Conservation (phyloP, 768 basidiomycete species). For the Serendipita sp. region DNA sequence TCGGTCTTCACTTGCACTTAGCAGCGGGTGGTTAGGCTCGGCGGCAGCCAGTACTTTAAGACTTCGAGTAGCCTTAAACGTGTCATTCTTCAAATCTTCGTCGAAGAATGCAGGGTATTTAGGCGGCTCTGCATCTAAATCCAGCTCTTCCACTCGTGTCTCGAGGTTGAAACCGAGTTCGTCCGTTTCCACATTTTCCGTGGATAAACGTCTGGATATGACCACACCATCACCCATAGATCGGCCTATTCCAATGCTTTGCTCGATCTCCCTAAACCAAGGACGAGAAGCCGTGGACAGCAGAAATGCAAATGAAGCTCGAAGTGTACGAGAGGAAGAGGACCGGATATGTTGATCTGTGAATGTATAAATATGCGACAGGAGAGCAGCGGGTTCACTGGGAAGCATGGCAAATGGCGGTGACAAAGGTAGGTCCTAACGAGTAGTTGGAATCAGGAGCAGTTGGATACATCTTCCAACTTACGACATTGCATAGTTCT, state of each 20-base stretch:
- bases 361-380: slow-evolving; percentile 44
- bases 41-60: slow-evolving; percentile 47
- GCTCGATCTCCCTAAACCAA: slow-evolving; percentile 42
- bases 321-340: slow-evolving; percentile 31
- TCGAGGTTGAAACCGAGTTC: slow-evolving; percentile 17
- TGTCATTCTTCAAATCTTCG: slow-evolving; percentile 27
- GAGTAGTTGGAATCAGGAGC: not conserved
- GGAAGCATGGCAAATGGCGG: slow-evolving; percentile 26
- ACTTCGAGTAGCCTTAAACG: slow-evolving; percentile 54
- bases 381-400: slow-evolving; percentile 29
- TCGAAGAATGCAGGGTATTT: slow-evolving; percentile 51
- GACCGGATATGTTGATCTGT: slow-evolving; percentile 37
- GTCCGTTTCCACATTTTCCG: not conserved
- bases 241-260: slow-evolving; percentile 37
- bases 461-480: not conserved
- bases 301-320: slow-evolving; percentile 48
- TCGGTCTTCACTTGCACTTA: slow-evolving; percentile 17
- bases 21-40: slow-evolving; percentile 42
- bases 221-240: slow-evolving; percentile 3
- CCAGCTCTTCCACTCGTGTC: slow-evolving; percentile 19
- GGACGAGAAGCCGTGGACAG: slow-evolving; percentile 44
- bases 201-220: not conserved
- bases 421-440: slow-evolving; percentile 5
- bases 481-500: slow-evolving; percentile 41
- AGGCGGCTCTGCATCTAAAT: not conserved